Evolutionary conservation across 164 flowering plant species (phyloP).

Genomic region (Malania oleifera): DNA sequence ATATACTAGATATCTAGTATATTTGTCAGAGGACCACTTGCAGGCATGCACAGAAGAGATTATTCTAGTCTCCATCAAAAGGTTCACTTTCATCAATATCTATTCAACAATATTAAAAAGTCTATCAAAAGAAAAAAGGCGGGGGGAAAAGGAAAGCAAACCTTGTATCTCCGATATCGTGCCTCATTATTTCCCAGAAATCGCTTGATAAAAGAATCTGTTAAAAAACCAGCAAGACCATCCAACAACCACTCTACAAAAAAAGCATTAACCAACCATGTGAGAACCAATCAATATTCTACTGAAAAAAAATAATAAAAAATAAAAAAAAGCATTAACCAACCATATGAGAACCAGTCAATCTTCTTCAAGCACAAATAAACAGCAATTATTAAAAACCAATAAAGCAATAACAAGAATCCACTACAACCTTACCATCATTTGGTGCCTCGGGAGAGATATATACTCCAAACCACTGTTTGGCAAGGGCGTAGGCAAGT

Average conservation of each 20-base stretch:
- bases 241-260: constrained; percentile 87
- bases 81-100: no score
- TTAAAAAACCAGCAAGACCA: constrained; percentile 90
- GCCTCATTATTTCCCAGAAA: constrained; percentile 96
- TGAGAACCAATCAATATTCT: constrained; percentile 1
- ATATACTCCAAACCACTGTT: constrained; percentile 98
- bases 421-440: constrained; percentile 59
- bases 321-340: neutral
- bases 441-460: constrained; percentile 74
- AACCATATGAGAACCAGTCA: neutral
- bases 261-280: constrained; percentile 15
- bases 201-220: constrained; percentile 72
- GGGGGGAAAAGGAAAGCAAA: constrained; percentile 21
- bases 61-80: no score
- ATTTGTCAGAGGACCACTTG: no score
- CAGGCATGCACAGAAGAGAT: no score
- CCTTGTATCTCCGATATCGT: constrained; percentile 90
- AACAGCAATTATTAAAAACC: neutral
- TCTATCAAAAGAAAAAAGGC: neutral
- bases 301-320: neutral
- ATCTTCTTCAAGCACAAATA: no score
- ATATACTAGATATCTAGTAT: no score
- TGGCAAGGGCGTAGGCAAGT: constrained; percentile 90
- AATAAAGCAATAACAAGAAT: neutral
- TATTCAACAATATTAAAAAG: no score